These are phyloP conservation scores for Wickerhamomyces sp. DNA, from an alignment of 1,139 yeast species.

Conservation along the genomic window DNA sequence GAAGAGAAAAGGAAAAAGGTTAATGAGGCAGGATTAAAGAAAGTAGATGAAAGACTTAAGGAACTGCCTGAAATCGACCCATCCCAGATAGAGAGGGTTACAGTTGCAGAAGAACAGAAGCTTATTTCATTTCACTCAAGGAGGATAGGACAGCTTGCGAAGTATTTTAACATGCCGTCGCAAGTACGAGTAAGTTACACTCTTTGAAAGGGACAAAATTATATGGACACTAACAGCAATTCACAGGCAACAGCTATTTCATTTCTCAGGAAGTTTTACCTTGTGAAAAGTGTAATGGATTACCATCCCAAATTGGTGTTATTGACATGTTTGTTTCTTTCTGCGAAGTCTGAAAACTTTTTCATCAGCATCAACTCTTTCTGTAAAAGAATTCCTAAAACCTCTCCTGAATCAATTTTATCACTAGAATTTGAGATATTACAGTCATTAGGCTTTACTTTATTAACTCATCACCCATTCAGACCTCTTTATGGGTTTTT, in stretches of 20 bases:
- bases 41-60: conserved; percentile 36
- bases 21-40: conserved; percentile 47
- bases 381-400: conserved; percentile 62
- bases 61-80: conserved; percentile 31
- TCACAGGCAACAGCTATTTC: conserved; percentile 77
- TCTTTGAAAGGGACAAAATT: not conserved
- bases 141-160: conserved; percentile 60
- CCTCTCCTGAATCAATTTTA: conserved; percentile 60
- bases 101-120: conserved; percentile 64
- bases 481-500: conserved; percentile 89
- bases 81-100: conserved; percentile 44
- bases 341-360: conserved; percentile 89
- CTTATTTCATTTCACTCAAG: conserved; percentile 68
- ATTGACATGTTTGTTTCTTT: conserved; percentile 82
- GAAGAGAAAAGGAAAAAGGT: conserved; percentile 40
- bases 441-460: conserved; percentile 71
- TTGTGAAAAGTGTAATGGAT: conserved; percentile 77
- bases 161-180: conserved; percentile 54
- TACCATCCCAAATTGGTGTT: conserved; percentile 80
- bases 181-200: conserved; percentile 40
- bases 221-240: not conserved
- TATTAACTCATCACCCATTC: conserved; percentile 84
- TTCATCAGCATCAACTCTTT: conserved; percentile 59
- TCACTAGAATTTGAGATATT: conserved; percentile 75
- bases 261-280: conserved; percentile 76